Base-by-base conservation (phyloP, 139 green algal species). In the Volvox africanus region DNA sequence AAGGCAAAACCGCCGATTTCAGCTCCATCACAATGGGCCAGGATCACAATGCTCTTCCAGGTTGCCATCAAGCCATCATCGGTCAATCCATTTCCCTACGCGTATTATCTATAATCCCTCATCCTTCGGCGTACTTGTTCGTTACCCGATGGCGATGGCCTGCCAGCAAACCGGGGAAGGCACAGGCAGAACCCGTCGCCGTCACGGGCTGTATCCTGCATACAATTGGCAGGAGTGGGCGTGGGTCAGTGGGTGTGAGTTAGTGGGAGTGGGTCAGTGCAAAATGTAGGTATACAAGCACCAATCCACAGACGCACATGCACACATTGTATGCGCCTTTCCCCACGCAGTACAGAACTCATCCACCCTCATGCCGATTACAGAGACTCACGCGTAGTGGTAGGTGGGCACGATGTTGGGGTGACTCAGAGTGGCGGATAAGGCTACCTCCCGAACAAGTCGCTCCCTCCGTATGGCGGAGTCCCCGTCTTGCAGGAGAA, bases 401-500 rank as follows among this genome's bases (percentile, higher is more conserved):
- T 91, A 90, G 26, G 82, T 93, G 18, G 82, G 80, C 83, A 93
- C 90, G 0, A 93, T 67, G 37, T 93, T 88, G 24, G 83, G 77
- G 37, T 93, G 90, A 61, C 76, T 75, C 62, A 93, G 35, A 9
- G 83, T 88, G 24, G 36, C 83, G 6, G 67, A 37, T 18, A 88
- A 68, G 11, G 83, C 83, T 68, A 88, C 83, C 67, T 88, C 83
- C 36, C 83, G 65, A 33, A 88, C 67, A 36, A 88, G 83, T 37
- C 83, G 65, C 83, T 88, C 35, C 30, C 83, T 44, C 67, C 83
- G 83, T 9, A 33, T 32, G 0, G 83, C 36, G 6, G 33, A 68
- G 67, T 88, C 83, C 22, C 81, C 35, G 62, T 95, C 92, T 36
- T 86, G 80, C 68, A 93, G 92, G 18, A 93, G 67, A 61, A 93